Evolutionary conservation across 805 yeast genomes (phyloP).

Genomic region (Candida berthetii): DNA sequence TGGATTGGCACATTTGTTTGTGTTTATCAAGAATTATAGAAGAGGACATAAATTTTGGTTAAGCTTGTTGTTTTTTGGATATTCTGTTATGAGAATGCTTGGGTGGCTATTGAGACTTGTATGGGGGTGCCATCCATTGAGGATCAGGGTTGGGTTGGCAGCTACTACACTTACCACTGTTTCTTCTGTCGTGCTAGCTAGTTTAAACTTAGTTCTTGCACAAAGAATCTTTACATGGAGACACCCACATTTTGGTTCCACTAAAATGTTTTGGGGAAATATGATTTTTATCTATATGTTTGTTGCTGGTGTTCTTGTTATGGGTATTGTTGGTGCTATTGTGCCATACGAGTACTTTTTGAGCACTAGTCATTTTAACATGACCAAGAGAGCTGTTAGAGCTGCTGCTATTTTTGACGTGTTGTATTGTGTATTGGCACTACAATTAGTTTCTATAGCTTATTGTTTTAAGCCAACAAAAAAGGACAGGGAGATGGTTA

Average conservation of each 20-base stretch:
- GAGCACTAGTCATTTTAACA: constrained; percentile 33
- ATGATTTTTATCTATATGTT: constrained; percentile 46
- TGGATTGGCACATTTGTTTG: constrained; percentile 35
- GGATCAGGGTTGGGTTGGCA: constrained; percentile 45
- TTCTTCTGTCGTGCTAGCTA: constrained; percentile 52
- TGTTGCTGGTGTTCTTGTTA: constrained; percentile 53
- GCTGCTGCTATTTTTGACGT: constrained; percentile 42
- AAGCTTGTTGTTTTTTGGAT: constrained; percentile 45
- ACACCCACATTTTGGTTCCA: constrained; percentile 65
- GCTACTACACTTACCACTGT: constrained; percentile 49
- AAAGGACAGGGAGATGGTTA: constrained; percentile 42
- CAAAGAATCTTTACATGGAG: constrained; percentile 74
- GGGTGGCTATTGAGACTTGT: constrained; percentile 54
- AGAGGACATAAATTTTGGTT: constrained; percentile 60
- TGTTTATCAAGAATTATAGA: constrained; percentile 40
- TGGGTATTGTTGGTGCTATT: constrained; percentile 62
- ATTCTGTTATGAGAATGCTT: constrained; percentile 44
- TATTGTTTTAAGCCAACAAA: constrained; percentile 49
- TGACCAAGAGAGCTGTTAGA: constrained; percentile 49
- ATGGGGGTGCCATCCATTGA: constrained; percentile 51
- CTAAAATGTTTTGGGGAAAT: constrained; percentile 38
- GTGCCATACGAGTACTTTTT: constrained; percentile 55
- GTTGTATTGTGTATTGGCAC: constrained; percentile 48
- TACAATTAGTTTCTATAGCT: constrained; percentile 42
- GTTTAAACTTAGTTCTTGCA: constrained; percentile 58